Evolutionary conservation across 129 eudicot species (phyloP).

Genomic region (Cynara cardunculus): DNA sequence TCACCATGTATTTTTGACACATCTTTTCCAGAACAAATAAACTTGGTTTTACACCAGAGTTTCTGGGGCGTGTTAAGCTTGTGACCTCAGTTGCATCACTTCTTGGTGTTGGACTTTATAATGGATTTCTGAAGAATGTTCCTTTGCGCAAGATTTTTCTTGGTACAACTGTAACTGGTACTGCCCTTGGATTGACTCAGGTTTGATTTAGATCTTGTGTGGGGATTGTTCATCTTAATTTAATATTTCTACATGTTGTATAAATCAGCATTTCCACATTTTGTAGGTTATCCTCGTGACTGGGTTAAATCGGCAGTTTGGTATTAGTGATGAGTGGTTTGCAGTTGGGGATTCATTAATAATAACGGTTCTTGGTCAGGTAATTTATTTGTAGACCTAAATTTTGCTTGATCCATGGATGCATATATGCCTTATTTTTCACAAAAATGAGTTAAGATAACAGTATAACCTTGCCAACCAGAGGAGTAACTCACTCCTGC

Average conservation of each 20-base stretch:
- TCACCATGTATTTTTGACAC: conserved; percentile 4
- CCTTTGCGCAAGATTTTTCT: conserved; percentile 74
- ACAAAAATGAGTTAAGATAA: too few species aligned
- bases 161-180: conserved; percentile 65
- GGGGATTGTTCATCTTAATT: not conserved
- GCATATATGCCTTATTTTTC: not conserved
- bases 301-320: conserved; percentile 81
- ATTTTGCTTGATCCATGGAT: not conserved
- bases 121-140: conserved; percentile 81
- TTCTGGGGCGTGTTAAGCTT: conserved; percentile 93
- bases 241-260: not conserved
- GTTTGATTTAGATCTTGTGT: conserved; percentile 29
- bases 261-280: not conserved
- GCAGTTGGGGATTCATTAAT: conserved; percentile 93
- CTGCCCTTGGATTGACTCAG: conserved; percentile 93
- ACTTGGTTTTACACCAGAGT: conserved; percentile 94
- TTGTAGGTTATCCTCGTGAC: conserved; percentile 83
- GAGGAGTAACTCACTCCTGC: not conserved
- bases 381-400: conserved; percentile 19
- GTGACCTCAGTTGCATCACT: conserved; percentile 92
- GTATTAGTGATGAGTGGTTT: conserved; percentile 97
- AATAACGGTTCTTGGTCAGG: conserved; percentile 94
- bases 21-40: conserved; percentile 67
- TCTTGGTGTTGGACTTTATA: conserved; percentile 89
- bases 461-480: not conserved